Conservation (phyloP, 2,329 filamentous ascomycete species). For the Penicillium brasilianum region DNA sequence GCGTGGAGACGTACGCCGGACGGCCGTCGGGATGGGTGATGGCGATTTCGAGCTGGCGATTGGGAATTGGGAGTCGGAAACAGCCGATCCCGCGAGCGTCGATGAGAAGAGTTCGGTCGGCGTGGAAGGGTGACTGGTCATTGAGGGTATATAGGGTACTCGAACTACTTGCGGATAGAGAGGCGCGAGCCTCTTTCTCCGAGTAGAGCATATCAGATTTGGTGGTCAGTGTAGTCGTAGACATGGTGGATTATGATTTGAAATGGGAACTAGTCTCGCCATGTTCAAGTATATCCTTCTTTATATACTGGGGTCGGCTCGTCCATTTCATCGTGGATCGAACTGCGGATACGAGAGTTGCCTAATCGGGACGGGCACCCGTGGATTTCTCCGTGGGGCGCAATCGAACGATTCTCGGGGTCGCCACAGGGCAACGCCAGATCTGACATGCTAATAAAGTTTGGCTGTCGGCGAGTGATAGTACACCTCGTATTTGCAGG, state of each 20-base stretch:
- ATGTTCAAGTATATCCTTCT: background rate
- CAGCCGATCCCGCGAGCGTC: constrained; percentile 36
- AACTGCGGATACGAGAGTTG: constrained; percentile 27
- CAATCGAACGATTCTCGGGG: too few relatives aligned
- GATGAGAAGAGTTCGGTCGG: constrained; percentile 26
- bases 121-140: constrained; percentile 17
- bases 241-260: background rate
- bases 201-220: background rate
- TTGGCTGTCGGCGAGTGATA: too few relatives aligned
- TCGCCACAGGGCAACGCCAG: too few relatives aligned
- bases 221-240: constrained; percentile 14
- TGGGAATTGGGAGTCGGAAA: constrained; percentile 43
- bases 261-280: background rate
- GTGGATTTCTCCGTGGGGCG: background rate
- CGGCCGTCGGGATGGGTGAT: constrained; percentile 44
- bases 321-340: background rate
- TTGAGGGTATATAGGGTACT: constrained; percentile 19
- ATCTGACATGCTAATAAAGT: too few relatives aligned
- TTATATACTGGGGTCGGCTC: background rate
- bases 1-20: constrained; percentile 58
- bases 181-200: constrained; percentile 18
- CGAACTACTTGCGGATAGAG: constrained; percentile 15
- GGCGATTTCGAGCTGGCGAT: constrained; percentile 43
- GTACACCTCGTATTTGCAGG: too few relatives aligned
- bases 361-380: constrained; percentile 19